Evolutionary conservation across 176 grass and related monocot genomes (phyloP), one percentile per base, ranked within the genome.

Genomic region (Oryza rufipogon): DNA sequence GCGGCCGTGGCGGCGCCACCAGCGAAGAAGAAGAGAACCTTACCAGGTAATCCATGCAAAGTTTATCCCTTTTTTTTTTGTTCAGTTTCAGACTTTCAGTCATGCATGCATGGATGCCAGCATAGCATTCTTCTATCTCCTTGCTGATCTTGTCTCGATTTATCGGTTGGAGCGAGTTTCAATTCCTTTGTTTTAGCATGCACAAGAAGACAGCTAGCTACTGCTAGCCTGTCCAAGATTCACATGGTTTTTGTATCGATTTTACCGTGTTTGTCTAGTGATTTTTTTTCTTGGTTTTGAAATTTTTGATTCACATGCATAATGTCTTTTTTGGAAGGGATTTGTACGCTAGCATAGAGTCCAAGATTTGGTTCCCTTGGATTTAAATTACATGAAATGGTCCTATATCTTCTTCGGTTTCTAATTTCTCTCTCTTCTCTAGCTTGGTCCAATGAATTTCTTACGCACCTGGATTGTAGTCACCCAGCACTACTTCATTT

Each of bases 21-120:
- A 4, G 81, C 79, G 81, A 99, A 92, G 89, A 99, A 96, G 96
- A 99, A 93, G 88, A 96, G 96, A 79, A 99, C 85, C 74, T 83
- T 94, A 34, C 93, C 96, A 89, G 93, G 96, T 73, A 92, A 93
- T 74, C 58, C 83, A 88, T 87, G 89, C 85, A 90, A 90, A 85
- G 38, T 86, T 20, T 20, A 1, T 74, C 52, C 48, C 45, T 63
- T 82, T 67, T 46, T 46, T 67, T 46, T 64, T 33, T n/a, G 30
- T 58, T 58, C 54, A 20, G 54, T 58, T 9, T 20, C 17, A 58
- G 54, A 58, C 54, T 58, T 58, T 3, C 54, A 66, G 38, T 30
- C 76, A 88, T 85, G 81, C 76, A 88, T 85, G 81, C 78, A 80
- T 78, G 54, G 34, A 19, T 81, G 44, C 33, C 16, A 11, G 16